Evolutionary conservation across 768 basidiomycete species (phyloP), one percentile per base, ranked within the genome.

Genomic region (Filobasidium floriforme): DNA sequence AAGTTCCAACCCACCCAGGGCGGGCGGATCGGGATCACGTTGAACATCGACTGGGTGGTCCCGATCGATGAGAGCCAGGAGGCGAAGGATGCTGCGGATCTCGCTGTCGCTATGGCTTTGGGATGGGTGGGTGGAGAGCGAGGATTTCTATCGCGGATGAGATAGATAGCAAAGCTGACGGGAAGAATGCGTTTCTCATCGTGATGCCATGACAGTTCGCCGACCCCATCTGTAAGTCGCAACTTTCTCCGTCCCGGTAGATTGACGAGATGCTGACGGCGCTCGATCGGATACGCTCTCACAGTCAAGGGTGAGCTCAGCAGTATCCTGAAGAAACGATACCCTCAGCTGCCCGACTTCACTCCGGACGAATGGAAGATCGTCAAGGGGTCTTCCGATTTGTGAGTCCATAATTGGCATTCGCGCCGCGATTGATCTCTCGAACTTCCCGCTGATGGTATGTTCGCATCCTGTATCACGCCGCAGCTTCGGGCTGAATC

Each of bases 1-100:
- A 77, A 86, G 59, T 90, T 85, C 82, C 86, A 88, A 77, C 69
- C 82, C 5, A 76, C 67, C 0, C 87, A 89, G 75, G 80, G 82
- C 9, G 89, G 88, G 22, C 79, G 82, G 69, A 87, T 89, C 69
- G 88, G 88, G 19, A 89, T 90, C 73, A 89, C 88, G n/a, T 80
- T 89, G 59, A 61, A 65, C 61, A 62, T 65, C 26, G 46, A 61
- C 43, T 71, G 64, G 65, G 51, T 18, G 7, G 44, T 41, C 2
- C 43, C 41, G 2, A 59, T 46, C 26, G 64, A 68, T n/a, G 59
- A 55, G 7, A 59, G 41, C 32, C 24, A 41, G 12, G 54, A 70
- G 88, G 88, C 89, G 70, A 77, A 87, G 71, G 84, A 81, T 68
- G 86, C 87, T 14, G 87, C 87, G 7, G 87, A 89, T 74, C 84